Base-by-base conservation (phyloP, 176 grass and related monocot species). In the Canna indica region DNA sequence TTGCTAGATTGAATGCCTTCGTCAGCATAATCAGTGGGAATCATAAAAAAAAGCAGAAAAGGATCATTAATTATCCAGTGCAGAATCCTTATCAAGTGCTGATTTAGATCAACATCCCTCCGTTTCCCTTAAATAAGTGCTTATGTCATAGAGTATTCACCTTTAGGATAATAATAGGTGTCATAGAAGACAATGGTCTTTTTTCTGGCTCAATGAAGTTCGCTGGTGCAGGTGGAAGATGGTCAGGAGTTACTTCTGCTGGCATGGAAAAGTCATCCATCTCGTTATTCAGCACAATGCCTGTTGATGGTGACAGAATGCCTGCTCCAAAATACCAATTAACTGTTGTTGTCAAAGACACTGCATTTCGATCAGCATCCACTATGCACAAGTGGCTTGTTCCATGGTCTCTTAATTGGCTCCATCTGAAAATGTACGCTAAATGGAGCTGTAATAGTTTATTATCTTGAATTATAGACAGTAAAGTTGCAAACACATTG, bases 181-280 rank as follows among this genome's bases (percentile, higher is more conserved):
- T 81, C 93, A 96, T 96, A 42, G 93, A 96, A 39, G 88, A 91
- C 60, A 96, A 74, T 0, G 88, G 88, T 5, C 93, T 82, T 9
- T 96, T 96, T 0, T 63, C 56, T 3, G 86, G 93, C 3, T 85
- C 77, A 3, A 96, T 90, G 77, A 96, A 96, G 63, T 96, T 96
- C 1, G 88, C 77, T 26, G 93, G 93, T 24, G 93, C 88, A 0
- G 93, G 93, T 38, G 93, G 93, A 35, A 96, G 83, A 2, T 77
- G 7, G 46, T 89, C 93, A 2, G 79, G 83, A 12, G 79, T 52
- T 26, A 18, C 32, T 68, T 89, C 70, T 10, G 57, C 62, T 15
- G 93, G 93, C 33, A 62, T 70, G 7, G 88, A 91, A 77, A 96
- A 96, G 53, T 96, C 93, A 72, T 87, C 93, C 93, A 96, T 96